phyloP scores from a whole-genome alignment of 805 yeast species.

The Starmerella etchellsii region DNA sequence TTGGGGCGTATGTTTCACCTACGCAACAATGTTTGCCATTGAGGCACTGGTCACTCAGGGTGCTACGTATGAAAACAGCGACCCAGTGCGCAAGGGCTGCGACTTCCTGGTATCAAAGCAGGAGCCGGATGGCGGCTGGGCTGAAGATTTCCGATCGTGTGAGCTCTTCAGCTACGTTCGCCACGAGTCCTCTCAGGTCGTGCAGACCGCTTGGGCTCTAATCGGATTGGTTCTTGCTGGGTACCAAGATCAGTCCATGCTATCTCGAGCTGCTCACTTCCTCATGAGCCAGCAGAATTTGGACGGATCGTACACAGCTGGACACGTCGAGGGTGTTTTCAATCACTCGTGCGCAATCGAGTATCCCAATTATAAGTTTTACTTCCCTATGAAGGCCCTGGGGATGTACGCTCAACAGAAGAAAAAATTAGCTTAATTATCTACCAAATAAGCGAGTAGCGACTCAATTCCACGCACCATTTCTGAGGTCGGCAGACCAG shows the following conservation, averaged over 20 bases:
- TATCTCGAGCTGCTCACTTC: slow-evolving; percentile 49
- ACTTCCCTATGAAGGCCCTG: slow-evolving; percentile 85
- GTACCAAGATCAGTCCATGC: slow-evolving; percentile 56
- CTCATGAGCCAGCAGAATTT: slow-evolving; percentile 52
- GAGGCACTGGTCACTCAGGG: slow-evolving; percentile 76
- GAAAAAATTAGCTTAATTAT: background rate
- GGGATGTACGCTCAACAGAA: slow-evolving; percentile 44
- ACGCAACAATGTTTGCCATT: slow-evolving; percentile 95
- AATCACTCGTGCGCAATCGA: slow-evolving; percentile 91
- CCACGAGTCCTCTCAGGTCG: slow-evolving; percentile 49
- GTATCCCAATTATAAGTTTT: slow-evolving; percentile 81
- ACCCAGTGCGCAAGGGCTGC: slow-evolving; percentile 60
- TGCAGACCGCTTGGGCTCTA: slow-evolving; percentile 87
- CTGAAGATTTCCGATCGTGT: slow-evolving; percentile 83
- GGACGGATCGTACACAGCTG: slow-evolving; percentile 77
- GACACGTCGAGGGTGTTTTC: slow-evolving; percentile 88
- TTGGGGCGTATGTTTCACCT: slow-evolving; percentile 95
- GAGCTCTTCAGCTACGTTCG: slow-evolving; percentile 69
- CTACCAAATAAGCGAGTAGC: background rate
- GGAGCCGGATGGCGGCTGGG: slow-evolving; percentile 91
- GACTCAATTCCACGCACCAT: slow-evolving; percentile 5
- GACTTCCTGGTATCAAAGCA: slow-evolving; percentile 70
- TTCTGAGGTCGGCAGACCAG: slow-evolving; percentile 9
- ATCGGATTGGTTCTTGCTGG: slow-evolving; percentile 69
- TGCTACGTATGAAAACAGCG: slow-evolving; percentile 47